Base-by-base conservation (phyloP, 2,329 filamentous ascomycete species). In the Nannizzia gypsea region DNA sequence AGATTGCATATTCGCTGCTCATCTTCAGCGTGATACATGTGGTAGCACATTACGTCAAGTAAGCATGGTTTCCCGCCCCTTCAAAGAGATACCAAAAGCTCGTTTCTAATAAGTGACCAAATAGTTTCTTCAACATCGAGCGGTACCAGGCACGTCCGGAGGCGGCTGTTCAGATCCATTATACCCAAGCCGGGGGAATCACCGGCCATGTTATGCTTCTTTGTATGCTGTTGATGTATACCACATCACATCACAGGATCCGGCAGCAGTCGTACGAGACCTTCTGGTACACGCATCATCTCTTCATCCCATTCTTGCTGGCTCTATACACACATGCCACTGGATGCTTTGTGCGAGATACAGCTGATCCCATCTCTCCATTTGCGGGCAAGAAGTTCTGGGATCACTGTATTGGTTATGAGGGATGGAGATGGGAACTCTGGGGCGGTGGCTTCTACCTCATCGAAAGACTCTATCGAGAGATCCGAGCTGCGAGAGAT, bases 191-290 rank as follows among this genome's bases (percentile, higher is more conserved):
- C 56, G 91, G 90, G 68, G 93, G 93, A 63, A 88, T 97, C 63
- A 99, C 93, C 1, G 93, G 93, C 5, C 93, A 99, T 74, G 82
- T 96, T 63, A 99, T 99, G 93, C 82, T 97, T 26, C 80, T 99
- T n/a, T 97, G 91, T 81, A 99, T 99, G 93, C 78, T 99, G 64
- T 77, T 99, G 64, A 99, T 99, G 81, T 99, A 95, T 76, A 99
- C 93, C 1, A 96, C 91, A 0, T 88, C 93, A 2, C 93, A 99
- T 71, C 82, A 87, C 67, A 88, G 89, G 66, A 97, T 99, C 65
- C 88, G 93, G 59, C 92, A 97, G 72, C 93, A 99, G 72, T 95
- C 90, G 0, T 99, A 91, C 70, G 93, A 99, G 76, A 95, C 92
- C 0, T 99, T 99, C 73, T 99, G 93, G 93, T 99, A 99, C 76